phyloP scores from a whole-genome alignment of 2,329 filamentous ascomycete species.

The Diaporthe citrichinensis region DNA sequence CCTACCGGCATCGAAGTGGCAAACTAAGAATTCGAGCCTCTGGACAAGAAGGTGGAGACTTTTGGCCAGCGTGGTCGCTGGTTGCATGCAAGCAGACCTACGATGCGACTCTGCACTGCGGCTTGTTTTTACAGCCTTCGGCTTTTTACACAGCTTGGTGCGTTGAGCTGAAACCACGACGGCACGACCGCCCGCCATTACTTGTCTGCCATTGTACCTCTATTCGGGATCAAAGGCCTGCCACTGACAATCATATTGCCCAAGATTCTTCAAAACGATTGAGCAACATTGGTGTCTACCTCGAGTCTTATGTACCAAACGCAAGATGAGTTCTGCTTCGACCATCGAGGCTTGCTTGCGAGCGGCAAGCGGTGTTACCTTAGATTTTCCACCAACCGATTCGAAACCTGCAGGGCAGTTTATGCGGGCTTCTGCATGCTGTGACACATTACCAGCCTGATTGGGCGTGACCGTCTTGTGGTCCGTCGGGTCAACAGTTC shows the following conservation, averaged over 20 bases:
- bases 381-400: conserved; percentile 32
- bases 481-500: conserved; percentile 21
- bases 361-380: conserved; percentile 21
- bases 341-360: background rate
- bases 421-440: conserved; percentile 22
- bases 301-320: background rate
- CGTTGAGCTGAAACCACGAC: background rate
- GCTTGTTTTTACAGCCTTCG: conserved; percentile 11
- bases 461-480: conserved; percentile 11
- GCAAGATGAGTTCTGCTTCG: background rate
- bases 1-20: background rate
- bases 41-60: background rate
- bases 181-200: background rate
- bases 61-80: conserved; percentile 12
- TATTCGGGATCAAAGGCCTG: background rate
- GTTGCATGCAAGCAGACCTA: conserved; percentile 2
- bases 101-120: conserved; percentile 20
- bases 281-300: background rate
- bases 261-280: background rate
- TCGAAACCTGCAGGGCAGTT: conserved; percentile 3
- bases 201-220: background rate
- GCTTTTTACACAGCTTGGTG: background rate
- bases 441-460: conserved; percentile 24
- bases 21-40: background rate
- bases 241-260: background rate